Evolutionary conservation across 148 eudicot genomes (phyloP), one percentile per base, ranked within the genome.

Genomic region (Camellia japonica): DNA sequence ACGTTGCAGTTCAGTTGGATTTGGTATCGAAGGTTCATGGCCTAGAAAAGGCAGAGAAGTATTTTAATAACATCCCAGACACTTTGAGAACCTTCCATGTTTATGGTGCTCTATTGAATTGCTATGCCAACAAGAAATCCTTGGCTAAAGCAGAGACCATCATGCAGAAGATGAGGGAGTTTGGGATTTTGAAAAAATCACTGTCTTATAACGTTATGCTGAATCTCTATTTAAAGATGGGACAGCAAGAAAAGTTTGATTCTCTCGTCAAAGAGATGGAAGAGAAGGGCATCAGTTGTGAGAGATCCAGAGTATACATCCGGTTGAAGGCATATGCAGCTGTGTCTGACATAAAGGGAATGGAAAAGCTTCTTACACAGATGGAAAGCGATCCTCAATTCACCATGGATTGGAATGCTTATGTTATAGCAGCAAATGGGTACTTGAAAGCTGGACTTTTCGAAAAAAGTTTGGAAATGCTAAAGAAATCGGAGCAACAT

Each of bases 111-210:
- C 89, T 89, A 14, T 67, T 87, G 74, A 80, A 75, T 44, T 87
- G 88, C 83, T 89, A 89, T 64, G 87, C 81, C 10, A 5, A 56
- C 60, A 59, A 75, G 15, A 83, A 85, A 52, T 81, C 84, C 4
- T 46, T 87, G 71, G 84, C 83, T 43, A 83, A 83, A 80, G 88
- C 91, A 5, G 91, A 89, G 80, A 84, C 15, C 77, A 75, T 83
- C 23, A 79, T 87, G 91, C 85, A 76, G 80, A 85, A 81, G 46
- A 73, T 89, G 85, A 85, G 77, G 19, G 71, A 81, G 67, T 49
- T 81, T 23, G 82, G 81, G 9, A 56, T 70, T 74, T 68, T 71
- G 1, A 51, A 41, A 16, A 59, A 60, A 23, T 3, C 78, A 23
- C 6, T 82, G 10, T 65, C 78, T 2, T 87, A 81, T 71, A 85